Conservation (phyloP, 2,329 filamentous ascomycete species). For the Colletotrichum neosansevieriae region DNA sequence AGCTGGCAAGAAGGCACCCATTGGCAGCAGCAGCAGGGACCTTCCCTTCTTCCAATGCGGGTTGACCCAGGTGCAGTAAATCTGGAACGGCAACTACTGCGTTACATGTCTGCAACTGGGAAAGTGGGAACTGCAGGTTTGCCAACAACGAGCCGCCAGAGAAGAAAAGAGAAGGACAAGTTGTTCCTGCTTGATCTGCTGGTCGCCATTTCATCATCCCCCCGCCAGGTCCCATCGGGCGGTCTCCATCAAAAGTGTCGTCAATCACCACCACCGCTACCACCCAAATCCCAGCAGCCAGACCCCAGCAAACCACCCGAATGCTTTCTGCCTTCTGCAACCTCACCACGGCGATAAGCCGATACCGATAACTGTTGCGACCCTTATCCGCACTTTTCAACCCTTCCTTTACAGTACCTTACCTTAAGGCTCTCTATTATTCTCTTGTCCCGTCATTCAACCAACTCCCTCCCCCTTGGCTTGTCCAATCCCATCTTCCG, state of each 20-base stretch:
- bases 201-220: constrained; percentile 7
- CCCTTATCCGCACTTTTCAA: constrained; percentile 2
- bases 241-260: constrained; percentile 33
- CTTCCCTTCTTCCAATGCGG: constrained; percentile 1
- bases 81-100: constrained; percentile 25
- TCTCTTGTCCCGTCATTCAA: constrained; percentile 1
- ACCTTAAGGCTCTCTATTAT: not conserved
- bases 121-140: not conserved
- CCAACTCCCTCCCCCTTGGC: not conserved
- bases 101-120: constrained; percentile 14
- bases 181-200: too few species aligned
- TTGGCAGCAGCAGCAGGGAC: not conserved
- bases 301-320: not conserved
- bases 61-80: constrained; percentile 20
- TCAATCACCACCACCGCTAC: constrained; percentile 11
- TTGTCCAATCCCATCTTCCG: constrained; percentile 31
- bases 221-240: not conserved
- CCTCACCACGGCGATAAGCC: constrained; percentile 12
- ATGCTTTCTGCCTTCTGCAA: not conserved
- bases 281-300: not conserved
- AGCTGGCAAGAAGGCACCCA: not conserved
- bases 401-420: not conserved
- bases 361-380: constrained; percentile 7
- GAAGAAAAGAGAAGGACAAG: not conserved
- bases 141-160: too few species aligned